These are phyloP conservation scores for Pythium aquatile DNA, from an alignment of 352 stramenopile species.

Conservation along the genomic window DNA sequence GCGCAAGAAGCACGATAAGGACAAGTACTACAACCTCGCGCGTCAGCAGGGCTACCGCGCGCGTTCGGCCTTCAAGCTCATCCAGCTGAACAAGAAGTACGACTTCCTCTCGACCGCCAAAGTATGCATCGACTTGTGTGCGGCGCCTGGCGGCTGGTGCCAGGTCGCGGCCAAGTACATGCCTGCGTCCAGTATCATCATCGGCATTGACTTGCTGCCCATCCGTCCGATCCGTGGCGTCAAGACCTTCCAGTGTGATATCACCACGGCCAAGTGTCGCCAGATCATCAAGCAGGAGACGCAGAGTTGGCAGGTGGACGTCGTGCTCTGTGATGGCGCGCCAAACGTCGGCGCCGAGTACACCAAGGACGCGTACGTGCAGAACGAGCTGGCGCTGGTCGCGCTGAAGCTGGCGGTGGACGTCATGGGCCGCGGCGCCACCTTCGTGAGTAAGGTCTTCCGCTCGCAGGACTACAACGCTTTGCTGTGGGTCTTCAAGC, in stretches of 20 bases:
- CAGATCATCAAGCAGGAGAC: conserved; percentile 93
- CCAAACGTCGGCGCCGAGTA: conserved; percentile 98
- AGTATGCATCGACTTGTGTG: conserved; percentile 99
- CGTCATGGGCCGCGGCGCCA: conserved; percentile 93
- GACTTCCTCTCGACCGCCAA: conserved; percentile 95
- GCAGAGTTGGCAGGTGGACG: conserved; percentile 92
- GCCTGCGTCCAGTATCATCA: conserved; percentile 94
- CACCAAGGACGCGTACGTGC: conserved; percentile 98
- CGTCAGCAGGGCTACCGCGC: conserved; percentile 98
- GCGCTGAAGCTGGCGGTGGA: conserved; percentile 97
- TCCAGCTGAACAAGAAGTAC: conserved; percentile 99
- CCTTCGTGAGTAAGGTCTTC: conserved; percentile 97
- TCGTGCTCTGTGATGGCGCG: conserved; percentile 99
- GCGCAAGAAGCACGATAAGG: conserved; percentile 98
- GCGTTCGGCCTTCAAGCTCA: conserved; percentile 99
- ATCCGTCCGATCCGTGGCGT: conserved; percentile 97
- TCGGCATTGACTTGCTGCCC: conserved; percentile 98
- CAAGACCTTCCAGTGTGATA: conserved; percentile 97
- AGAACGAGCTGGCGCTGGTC: conserved; percentile 97
- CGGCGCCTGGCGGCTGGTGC: conserved; percentile 98
- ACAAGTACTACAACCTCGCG: conserved; percentile 99
- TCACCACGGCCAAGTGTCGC: conserved; percentile 89
- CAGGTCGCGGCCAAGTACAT: conserved; percentile 92
- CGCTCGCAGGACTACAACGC: conserved; percentile 98
- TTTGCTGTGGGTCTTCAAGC: conserved; percentile 98